phyloP scores from a whole-genome alignment of 2,329 filamentous ascomycete species.

The Sclerotinia minor region DNA sequence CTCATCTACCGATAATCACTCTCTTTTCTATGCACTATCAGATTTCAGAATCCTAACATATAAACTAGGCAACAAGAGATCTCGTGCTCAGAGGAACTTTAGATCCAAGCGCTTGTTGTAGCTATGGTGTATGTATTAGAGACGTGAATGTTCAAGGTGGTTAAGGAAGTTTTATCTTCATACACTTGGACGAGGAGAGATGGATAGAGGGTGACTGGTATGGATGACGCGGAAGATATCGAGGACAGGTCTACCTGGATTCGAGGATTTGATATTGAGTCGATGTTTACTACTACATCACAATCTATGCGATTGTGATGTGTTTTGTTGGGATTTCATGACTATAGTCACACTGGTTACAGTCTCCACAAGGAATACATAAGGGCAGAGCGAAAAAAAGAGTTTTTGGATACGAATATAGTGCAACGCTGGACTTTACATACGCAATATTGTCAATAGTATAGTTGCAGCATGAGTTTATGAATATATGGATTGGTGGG shows the following conservation, averaged over 20 bases:
- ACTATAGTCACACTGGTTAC: background rate
- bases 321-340: background rate
- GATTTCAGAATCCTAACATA: background rate
- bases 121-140: constrained; percentile 14
- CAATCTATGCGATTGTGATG: no score
- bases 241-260: no score
- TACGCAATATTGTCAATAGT: background rate
- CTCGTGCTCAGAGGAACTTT: constrained; percentile 20
- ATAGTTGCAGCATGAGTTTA: background rate
- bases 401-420: background rate
- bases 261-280: background rate
- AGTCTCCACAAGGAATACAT: background rate
- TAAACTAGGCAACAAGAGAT: constrained; percentile 21
- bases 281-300: background rate
- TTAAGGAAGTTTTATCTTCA: background rate
- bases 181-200: background rate
- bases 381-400: background rate
- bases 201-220: no score
- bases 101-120: constrained; percentile 24
- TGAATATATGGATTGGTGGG: background rate
- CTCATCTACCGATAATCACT: background rate
- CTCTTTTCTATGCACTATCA: background rate
- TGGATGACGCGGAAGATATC: background rate
- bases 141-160: constrained; percentile 20
- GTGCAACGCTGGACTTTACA: background rate